Evolutionary conservation across 73 alveolate species (phyloP), one percentile per base, ranked within the genome.

Genomic region (Symbiodinium natans): DNA sequence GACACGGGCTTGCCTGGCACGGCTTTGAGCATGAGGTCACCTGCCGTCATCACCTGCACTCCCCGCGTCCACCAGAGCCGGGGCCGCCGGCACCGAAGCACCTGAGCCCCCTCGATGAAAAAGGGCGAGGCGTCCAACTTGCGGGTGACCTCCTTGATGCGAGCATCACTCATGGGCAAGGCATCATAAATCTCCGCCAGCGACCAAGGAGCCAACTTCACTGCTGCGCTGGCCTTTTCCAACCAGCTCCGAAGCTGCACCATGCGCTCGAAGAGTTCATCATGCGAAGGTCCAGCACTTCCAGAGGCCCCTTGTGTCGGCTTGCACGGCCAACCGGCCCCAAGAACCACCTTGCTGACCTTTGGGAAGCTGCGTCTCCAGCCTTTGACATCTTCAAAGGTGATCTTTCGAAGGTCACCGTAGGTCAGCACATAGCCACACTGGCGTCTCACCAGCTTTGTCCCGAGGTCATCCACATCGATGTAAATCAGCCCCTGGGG

Each of bases 401-500:
- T 56, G n/a, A 86, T 54, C 63, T 52, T 54, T 11, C 4, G 0
- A 1, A 86, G 23, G 73, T 88, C 46, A 11, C 41, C 86, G 23
- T 38, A 52, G 29, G 41, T 23, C 13, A 86, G 29, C 17, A 88
- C 95, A 29, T 21, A 88, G 7, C 74, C 95, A 38, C 95, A 88
- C 34, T 63, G 95, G 25, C 86, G 19, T 41, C 41, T 59, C 1
- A 68, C 86, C 68, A 88, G 43, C 54, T 87, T 87, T 34, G 41
- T 1, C 33, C 94, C 38, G 4, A 39, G 9, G 1, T 56, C 73
- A 27, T 59, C 68, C 31, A 19, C 36, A 21, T 87, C 94, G 23
- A 87, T 87, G 43, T 38, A 39, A 41, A 86, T 38, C 42, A 86
- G 19, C 84, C 94, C 94, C 21, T 54, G 94, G 2, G 94, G 94